phyloP scores from a whole-genome alignment of 371 early-diverging fungal genomes.

The Zopfochytrium polystomum region DNA sequence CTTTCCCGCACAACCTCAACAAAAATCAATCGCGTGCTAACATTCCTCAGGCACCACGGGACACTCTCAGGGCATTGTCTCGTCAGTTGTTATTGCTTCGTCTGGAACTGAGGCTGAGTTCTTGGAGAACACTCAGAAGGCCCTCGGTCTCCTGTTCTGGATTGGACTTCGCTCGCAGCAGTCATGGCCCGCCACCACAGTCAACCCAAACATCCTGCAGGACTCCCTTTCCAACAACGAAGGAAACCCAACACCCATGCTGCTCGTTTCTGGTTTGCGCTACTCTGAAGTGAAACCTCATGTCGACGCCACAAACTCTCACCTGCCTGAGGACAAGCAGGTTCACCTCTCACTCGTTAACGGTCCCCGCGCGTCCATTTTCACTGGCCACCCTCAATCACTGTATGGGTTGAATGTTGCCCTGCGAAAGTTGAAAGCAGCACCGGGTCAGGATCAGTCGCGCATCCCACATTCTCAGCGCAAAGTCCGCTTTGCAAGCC shows the following conservation, averaged over 20 bases:
- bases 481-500: conserved; percentile 79
- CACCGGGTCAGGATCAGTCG: conserved; percentile 76
- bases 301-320: conserved; percentile 79
- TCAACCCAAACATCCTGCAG: conserved; percentile 79
- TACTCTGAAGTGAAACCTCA: conserved; percentile 72
- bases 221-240: conserved; percentile 87
- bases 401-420: conserved; percentile 85
- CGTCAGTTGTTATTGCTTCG: conserved; percentile 83
- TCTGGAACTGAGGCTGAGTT: conserved; percentile 81
- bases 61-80: conserved; percentile 92
- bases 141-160: conserved; percentile 85
- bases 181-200: conserved; percentile 82
- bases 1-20: neutral
- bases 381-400: conserved; percentile 84
- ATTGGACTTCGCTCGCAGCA: conserved; percentile 86
- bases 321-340: conserved; percentile 74
- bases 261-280: conserved; percentile 76
- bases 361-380: conserved; percentile 80
- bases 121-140: conserved; percentile 75
- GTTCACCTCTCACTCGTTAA: conserved; percentile 83
- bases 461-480: conserved; percentile 82
- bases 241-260: conserved; percentile 93
- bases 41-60: conserved; percentile 72
- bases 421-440: conserved; percentile 83
- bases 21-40: neutral